Percentiles rank a stretch among this genome's conserved stretches.
phyloP scores from a whole-genome alignment of 2,329 filamentous ascomycete genomes.

The Zymoseptoria brevis region DNA sequence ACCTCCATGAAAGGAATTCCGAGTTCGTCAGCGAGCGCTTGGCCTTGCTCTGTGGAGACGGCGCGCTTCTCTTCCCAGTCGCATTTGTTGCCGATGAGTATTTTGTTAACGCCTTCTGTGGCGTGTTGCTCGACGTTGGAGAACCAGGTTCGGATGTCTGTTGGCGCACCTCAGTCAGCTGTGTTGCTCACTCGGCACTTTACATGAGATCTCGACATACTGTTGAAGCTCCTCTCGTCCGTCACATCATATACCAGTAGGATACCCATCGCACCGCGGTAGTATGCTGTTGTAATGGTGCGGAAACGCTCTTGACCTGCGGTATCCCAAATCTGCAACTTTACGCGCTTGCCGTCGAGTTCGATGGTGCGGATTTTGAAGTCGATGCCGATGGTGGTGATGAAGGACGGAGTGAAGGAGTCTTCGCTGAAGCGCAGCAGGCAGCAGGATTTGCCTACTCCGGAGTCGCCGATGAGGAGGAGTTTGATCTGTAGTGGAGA shows the following conservation, averaged over 20 bases:
- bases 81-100: conserved; percentile 98
- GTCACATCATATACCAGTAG: conserved; percentile 97
- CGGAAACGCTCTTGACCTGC: conserved; percentile 97
- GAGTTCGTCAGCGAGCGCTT: conserved; percentile 88
- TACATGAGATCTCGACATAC: too few species aligned
- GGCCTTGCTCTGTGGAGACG: conserved; percentile 85
- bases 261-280: conserved; percentile 96
- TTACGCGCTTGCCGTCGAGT: conserved; percentile 95
- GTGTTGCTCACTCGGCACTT: neutral
- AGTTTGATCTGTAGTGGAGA: conserved; percentile 70
- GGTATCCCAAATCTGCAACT: conserved; percentile 99
- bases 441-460: conserved; percentile 95
- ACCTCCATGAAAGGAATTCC: conserved; percentile 98
- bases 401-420: conserved; percentile 94
- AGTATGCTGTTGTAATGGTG: conserved; percentile 98
- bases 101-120: conserved; percentile 98
- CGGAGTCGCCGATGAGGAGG: conserved; percentile 90
- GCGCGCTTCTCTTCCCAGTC: conserved; percentile 99
- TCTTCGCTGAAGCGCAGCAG: conserved; percentile 94
- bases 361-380: conserved; percentile 99
- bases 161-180: neutral
- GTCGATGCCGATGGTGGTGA: conserved; percentile 98
- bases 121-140: conserved; percentile 98
- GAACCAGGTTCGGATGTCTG: conserved; percentile 99
- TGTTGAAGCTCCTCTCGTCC: conserved; percentile 90